A percentile compares a stretch with the other conserved stretches of the same genome.
Evolutionary conservation across 2,329 filamentous ascomycete species (phyloP).

Genomic region (Cordyceps javanica): DNA sequence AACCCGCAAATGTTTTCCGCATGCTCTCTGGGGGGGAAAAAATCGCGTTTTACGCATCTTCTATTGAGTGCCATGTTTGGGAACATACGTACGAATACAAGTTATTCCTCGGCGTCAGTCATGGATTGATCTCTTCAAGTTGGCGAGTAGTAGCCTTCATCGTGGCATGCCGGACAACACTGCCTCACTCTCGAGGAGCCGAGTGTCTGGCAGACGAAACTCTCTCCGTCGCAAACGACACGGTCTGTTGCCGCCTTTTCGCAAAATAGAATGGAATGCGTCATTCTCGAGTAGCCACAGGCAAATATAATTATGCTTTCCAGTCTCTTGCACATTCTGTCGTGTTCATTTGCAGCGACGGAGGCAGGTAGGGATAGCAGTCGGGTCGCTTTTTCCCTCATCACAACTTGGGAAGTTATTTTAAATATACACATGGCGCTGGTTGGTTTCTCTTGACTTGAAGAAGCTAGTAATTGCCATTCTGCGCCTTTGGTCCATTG

Average conservation of each 20-base stretch:
- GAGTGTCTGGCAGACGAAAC: not conserved
- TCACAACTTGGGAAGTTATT: too few species aligned
- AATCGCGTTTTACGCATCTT: too few species aligned
- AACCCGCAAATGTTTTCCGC: too few species aligned
- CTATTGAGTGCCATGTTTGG: too few species aligned
- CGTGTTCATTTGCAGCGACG: not conserved
- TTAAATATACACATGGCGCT: too few species aligned
- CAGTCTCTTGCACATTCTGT: not conserved
- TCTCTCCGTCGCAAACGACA: not conserved
- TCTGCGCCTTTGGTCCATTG: too few species aligned
- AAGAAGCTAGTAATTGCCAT: too few species aligned
- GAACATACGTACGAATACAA: too few species aligned
- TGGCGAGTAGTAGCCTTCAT: not conserved
- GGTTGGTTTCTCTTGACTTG: too few species aligned
- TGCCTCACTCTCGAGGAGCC: not conserved
- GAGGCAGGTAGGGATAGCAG: not conserved
- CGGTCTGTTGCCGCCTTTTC: not conserved
- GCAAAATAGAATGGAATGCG: too few species aligned
- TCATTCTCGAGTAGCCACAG: not conserved
- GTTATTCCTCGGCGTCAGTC: too few species aligned
- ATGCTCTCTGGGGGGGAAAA: too few species aligned
- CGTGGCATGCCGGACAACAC: not conserved
- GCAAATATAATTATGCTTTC: not conserved
- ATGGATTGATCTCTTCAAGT: not conserved
- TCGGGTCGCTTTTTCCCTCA: not conserved